Conservation (phyloP, 768 basidiomycete species). For the Cantharellus anzutake region DNA sequence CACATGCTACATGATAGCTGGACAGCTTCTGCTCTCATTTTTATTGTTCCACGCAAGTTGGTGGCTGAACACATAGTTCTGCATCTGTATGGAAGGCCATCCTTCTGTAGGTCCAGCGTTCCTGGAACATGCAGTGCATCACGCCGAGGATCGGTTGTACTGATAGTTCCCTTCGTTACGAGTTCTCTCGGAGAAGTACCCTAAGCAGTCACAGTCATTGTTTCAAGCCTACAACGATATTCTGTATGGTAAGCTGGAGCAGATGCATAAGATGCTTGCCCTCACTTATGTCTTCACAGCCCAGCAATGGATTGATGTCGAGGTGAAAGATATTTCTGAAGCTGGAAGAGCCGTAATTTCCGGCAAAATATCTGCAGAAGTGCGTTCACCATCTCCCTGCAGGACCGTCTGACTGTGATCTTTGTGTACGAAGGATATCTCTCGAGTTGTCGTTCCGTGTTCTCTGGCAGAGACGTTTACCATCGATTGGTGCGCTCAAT, state of each 20-base stretch:
- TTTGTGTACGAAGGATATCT: constrained; percentile 15
- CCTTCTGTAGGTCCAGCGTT: no score
- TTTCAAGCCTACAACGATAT: constrained; percentile 69
- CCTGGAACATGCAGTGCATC: no score
- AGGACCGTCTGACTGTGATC: background rate
- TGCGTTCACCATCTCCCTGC: constrained; percentile 19
- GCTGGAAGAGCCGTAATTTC: constrained; percentile 37
- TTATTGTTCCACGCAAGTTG: no score
- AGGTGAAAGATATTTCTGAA: constrained; percentile 36
- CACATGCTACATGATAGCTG: no score
- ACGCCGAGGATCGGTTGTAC: no score
- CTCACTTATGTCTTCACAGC: constrained; percentile 22
- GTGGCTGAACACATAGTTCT: no score
- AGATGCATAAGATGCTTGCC: background rate
- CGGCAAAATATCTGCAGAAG: constrained; percentile 34
- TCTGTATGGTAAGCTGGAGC: constrained; percentile 27
- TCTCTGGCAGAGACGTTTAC: constrained; percentile 45
- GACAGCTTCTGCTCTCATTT: no score
- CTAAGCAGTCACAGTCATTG: constrained; percentile 35
- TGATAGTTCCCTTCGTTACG: background rate
- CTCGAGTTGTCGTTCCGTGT: constrained; percentile 42
- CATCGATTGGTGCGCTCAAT: constrained; percentile 31
- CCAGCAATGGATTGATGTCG: constrained; percentile 51
- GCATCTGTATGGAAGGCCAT: no score
- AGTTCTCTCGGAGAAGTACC: constrained; percentile 29